phyloP scores from a whole-genome alignment of 1,139 yeast genomes.

The Taiozyma sp. region DNA sequence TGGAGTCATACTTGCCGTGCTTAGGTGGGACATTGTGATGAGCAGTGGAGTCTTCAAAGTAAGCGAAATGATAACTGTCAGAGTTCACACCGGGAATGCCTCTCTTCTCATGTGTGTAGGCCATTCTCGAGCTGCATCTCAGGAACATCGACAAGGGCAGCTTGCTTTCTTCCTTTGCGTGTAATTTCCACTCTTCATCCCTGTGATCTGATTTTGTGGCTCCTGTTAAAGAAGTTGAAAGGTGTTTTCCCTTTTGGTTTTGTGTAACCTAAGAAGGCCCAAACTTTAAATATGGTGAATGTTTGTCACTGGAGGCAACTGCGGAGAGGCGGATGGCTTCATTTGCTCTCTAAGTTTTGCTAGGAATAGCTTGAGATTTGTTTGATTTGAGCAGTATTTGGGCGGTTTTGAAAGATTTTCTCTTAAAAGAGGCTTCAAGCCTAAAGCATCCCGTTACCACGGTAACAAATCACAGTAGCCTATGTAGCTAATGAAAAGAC shows the following conservation, averaged over 20 bases:
- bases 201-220: neutral
- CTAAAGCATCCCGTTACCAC: neutral
- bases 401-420: too few relatives aligned
- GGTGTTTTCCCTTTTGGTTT: neutral
- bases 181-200: neutral
- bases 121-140: neutral
- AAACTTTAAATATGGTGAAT: neutral
- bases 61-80: constrained; percentile 23
- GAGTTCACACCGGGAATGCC: constrained; percentile 24
- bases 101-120: constrained; percentile 2
- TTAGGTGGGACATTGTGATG: constrained; percentile 9
- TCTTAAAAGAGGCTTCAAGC: neutral
- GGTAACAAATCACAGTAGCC: neutral
- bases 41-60: constrained; percentile 20
- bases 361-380: too few relatives aligned
- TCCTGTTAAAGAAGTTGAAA: neutral
- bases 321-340: too few relatives aligned
- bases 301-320: neutral
- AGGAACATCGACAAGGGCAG: neutral
- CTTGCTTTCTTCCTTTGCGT: neutral
- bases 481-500: neutral
- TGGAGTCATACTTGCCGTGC: constrained; percentile 11
- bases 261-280: neutral
- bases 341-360: too few relatives aligned
- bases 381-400: too few relatives aligned